phyloP scores from a whole-genome alignment of 768 basidiomycete genomes.

The Dentipellis sp. region DNA sequence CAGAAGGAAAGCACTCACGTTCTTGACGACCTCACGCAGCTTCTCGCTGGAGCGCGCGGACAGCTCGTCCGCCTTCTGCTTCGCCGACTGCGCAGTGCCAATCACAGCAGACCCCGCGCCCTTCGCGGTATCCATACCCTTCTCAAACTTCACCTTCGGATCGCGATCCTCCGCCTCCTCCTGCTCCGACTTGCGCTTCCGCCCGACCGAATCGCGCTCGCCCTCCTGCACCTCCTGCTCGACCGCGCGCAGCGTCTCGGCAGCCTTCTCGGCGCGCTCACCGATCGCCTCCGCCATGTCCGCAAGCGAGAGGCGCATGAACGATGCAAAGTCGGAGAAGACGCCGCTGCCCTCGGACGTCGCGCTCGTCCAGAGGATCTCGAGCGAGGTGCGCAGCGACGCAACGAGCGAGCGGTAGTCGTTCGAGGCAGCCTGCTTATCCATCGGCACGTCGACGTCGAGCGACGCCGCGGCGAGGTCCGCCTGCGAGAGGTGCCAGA shows the following conservation, averaged over 20 bases:
- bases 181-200: slow-evolving; percentile 40
- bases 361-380: slow-evolving; percentile 43
- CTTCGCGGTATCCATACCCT: slow-evolving; percentile 59
- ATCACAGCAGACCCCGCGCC: slow-evolving; percentile 47
- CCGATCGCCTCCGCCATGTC: slow-evolving; percentile 58
- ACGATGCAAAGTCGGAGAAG: slow-evolving; percentile 55
- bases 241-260: slow-evolving; percentile 41
- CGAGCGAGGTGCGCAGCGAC: slow-evolving; percentile 41
- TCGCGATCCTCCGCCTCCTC: slow-evolving; percentile 34
- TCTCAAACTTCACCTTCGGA: slow-evolving; percentile 47
- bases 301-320: slow-evolving; percentile 53
- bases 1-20: slow-evolving; percentile 26
- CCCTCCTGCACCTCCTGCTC: slow-evolving; percentile 55
- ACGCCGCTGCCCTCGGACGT: slow-evolving; percentile 44
- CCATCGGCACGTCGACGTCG: slow-evolving; percentile 19
- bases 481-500: slow-evolving; percentile 55
- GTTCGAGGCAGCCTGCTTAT: slow-evolving; percentile 34
- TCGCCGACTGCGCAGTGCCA: slow-evolving; percentile 19
- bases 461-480: slow-evolving; percentile 35
- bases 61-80: slow-evolving; percentile 33
- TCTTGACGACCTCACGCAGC: slow-evolving; percentile 42
- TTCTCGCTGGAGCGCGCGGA: slow-evolving; percentile 31
- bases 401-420: slow-evolving; percentile 43
- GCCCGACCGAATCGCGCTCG: slow-evolving; percentile 46
- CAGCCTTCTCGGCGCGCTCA: slow-evolving; percentile 38